phyloP scores from a whole-genome alignment of 2,329 filamentous ascomycete species.

The Penicillium sp. region DNA sequence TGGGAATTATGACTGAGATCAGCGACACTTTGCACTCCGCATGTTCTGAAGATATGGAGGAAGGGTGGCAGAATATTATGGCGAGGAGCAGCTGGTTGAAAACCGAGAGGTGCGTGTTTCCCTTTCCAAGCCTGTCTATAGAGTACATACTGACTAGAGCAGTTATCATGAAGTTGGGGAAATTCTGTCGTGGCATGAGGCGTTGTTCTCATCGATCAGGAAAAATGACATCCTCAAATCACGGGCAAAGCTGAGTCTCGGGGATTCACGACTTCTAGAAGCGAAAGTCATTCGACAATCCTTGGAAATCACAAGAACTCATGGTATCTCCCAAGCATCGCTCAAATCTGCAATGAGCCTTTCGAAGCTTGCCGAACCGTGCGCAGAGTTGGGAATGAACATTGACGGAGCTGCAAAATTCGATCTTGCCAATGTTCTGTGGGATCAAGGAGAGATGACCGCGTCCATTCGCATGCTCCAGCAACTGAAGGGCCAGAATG shows the following conservation, averaged over 20 bases:
- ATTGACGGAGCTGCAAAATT: slow-evolving; percentile 75
- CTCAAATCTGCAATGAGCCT: slow-evolving; percentile 81
- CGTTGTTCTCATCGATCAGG: slow-evolving; percentile 75
- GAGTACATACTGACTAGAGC: slow-evolving; percentile 21
- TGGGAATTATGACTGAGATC: slow-evolving; percentile 78
- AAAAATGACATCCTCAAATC: slow-evolving; percentile 65
- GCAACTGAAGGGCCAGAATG: slow-evolving; percentile 62
- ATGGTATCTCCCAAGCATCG: slow-evolving; percentile 81
- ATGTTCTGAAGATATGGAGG: slow-evolving; percentile 60
- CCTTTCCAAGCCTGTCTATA: background rate
- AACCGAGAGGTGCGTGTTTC: slow-evolving; percentile 65
- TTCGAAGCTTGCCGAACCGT: slow-evolving; percentile 71
- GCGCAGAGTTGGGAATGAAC: slow-evolving; percentile 68
- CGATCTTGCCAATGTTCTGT: slow-evolving; percentile 85
- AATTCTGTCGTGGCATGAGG: slow-evolving; percentile 79
- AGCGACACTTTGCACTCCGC: slow-evolving; percentile 70
- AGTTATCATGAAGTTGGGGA: slow-evolving; percentile 67
- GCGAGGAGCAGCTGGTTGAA: slow-evolving; percentile 75
- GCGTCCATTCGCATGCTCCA: slow-evolving; percentile 88
- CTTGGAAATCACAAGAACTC: slow-evolving; percentile 72
- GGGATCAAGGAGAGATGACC: slow-evolving; percentile 89
- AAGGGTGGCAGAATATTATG: slow-evolving; percentile 64
- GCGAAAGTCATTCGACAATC: slow-evolving; percentile 74
- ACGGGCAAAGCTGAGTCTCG: slow-evolving; percentile 60
- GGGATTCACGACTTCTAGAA: slow-evolving; percentile 69